Conservation (phyloP, 345 rosid genomes). For the Syzygium aqueum region DNA sequence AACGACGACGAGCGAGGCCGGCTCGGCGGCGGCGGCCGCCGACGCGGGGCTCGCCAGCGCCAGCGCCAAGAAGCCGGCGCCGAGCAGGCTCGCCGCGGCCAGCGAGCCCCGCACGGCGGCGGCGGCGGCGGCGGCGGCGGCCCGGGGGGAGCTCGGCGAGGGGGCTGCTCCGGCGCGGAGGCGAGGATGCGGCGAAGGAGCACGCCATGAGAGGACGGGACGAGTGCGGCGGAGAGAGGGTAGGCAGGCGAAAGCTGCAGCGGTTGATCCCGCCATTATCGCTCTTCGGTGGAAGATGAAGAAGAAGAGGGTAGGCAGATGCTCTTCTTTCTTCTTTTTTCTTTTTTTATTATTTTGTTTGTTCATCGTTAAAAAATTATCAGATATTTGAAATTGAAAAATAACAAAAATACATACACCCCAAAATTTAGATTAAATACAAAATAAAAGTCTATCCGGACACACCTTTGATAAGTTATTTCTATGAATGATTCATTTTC, state of each 20-base stretch:
- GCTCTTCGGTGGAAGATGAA: neutral
- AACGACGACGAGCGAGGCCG: constrained; percentile 17
- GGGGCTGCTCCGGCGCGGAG: neutral
- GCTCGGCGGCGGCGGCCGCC: constrained; percentile 40
- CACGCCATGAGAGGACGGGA: neutral
- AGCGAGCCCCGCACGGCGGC: constrained; percentile 28
- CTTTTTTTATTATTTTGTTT: no score
- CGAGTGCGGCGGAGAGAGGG: neutral
- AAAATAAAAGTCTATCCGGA: no score
- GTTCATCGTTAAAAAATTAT: no score
- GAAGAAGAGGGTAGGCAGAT: neutral
- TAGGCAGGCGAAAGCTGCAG: neutral
- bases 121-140: constrained; percentile 11
- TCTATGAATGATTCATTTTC: no score
- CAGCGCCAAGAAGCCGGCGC: constrained; percentile 47
- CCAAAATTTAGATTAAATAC: no score
- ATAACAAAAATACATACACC: no score
- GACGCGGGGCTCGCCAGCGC: constrained; percentile 36
- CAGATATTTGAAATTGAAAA: no score
- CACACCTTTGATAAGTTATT: no score
- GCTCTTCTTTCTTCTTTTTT: no score
- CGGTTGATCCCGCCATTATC: neutral
- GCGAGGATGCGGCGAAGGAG: neutral
- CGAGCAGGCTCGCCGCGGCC: constrained; percentile 18
- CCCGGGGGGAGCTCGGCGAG: neutral